Evolutionary conservation across 345 rosid genomes (phyloP).

Genomic region (Eucalyptus cloeziana): DNA sequence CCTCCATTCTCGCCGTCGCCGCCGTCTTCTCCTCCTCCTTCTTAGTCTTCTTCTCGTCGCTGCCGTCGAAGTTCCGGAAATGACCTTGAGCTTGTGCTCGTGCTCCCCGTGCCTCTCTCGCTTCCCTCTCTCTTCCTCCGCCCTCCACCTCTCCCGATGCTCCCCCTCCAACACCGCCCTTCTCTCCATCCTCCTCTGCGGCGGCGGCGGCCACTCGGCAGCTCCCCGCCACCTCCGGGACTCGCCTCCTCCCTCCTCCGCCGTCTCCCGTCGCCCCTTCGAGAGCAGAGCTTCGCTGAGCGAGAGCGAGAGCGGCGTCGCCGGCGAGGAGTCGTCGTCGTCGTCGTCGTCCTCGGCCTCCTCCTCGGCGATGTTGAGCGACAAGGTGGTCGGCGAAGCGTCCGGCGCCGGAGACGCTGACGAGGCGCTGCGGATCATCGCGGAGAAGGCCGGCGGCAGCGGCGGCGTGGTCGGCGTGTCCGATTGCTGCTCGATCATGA

Average conservation of each 20-base stretch:
- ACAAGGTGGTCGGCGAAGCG: conserved; percentile 29
- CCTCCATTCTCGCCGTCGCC: neutral
- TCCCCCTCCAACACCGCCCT: conserved; percentile 4
- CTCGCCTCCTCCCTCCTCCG: neutral
- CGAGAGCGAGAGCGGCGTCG: conserved; percentile 8
- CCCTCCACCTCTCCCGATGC: conserved; percentile 15
- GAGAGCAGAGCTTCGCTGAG: conserved; percentile 23
- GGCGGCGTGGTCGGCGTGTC: conserved; percentile 34
- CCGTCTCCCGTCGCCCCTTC: neutral
- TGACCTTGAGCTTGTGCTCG: conserved; percentile 26
- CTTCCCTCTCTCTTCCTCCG: conserved; percentile 12
- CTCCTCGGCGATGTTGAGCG: conserved; percentile 4
- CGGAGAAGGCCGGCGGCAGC: conserved; percentile 4
- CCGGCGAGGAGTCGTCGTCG: neutral
- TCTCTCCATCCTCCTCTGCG: conserved; percentile 10
- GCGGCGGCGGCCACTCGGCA: neutral
- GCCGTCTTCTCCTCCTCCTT: neutral
- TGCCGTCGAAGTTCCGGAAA: neutral
- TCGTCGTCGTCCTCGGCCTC: neutral
- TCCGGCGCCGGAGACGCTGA: conserved; percentile 48
- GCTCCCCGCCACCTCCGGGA: neutral
- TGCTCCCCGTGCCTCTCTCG: conserved; percentile 26
- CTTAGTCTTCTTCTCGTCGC: neutral
- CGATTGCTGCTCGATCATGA: conserved; percentile 47
- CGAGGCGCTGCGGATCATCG: conserved; percentile 47